These are phyloP conservation scores for Corymbia citriodora DNA, from an alignment of 441 rosid genomes.

Conservation along the genomic window DNA sequence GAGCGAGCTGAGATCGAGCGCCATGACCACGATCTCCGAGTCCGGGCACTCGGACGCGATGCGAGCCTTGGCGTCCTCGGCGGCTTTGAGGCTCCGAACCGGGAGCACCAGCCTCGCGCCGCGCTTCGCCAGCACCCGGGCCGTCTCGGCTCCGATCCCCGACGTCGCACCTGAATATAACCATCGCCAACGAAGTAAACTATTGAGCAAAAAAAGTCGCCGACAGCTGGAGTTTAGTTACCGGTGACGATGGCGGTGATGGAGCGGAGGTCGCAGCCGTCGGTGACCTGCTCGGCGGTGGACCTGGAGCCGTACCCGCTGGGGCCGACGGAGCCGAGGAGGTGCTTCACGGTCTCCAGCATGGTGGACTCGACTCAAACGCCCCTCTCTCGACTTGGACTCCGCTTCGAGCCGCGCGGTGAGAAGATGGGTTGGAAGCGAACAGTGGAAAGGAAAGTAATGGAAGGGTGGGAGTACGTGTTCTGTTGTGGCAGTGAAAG, in stretches of 20 bases:
- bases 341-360: conserved; percentile 71
- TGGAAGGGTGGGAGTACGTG: background rate
- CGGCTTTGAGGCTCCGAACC: conserved; percentile 67
- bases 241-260: conserved; percentile 89
- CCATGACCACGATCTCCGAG: conserved; percentile 57
- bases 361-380: conserved; percentile 9
- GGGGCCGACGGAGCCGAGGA: conserved; percentile 65
- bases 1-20: conserved; percentile 88
- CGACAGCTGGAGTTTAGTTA: conserved; percentile 2
- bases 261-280: conserved; percentile 40
- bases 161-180: conserved; percentile 69
- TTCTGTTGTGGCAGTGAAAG: background rate
- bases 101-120: conserved; percentile 81
- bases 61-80: conserved; percentile 72
- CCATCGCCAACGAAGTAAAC: background rate
- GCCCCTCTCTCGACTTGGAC: background rate
- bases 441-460: background rate
- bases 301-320: conserved; percentile 82
- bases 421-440: background rate
- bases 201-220: background rate
- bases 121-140: conserved; percentile 68
- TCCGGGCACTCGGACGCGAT: conserved; percentile 64
- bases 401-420: background rate
- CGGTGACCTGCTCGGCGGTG: conserved; percentile 73
- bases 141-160: conserved; percentile 95